phyloP scores from a whole-genome alignment of 2,329 filamentous ascomycete species.

The Furcasterigmium sp. region DNA sequence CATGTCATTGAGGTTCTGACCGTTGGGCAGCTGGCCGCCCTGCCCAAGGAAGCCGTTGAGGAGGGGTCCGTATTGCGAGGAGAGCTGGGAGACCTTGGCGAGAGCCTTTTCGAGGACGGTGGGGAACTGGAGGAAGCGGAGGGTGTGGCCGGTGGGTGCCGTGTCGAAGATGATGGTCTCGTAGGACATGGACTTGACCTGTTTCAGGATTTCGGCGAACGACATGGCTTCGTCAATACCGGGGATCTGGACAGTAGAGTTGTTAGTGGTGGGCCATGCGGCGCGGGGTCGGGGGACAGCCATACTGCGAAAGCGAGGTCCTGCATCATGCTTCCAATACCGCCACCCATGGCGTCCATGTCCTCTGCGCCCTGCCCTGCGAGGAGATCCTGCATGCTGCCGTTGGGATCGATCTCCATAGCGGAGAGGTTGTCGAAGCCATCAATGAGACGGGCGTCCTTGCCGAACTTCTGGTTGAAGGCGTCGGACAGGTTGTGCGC shows the following conservation, averaged over 20 bases:
- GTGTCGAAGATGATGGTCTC: constrained; percentile 99
- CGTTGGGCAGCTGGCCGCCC: constrained; percentile 72
- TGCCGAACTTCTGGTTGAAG: constrained; percentile 98
- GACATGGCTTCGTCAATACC: constrained; percentile 99
- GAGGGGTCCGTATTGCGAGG: constrained; percentile 90
- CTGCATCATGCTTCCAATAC: constrained; percentile 95
- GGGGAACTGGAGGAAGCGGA: constrained; percentile 97
- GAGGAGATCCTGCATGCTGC: constrained; percentile 91
- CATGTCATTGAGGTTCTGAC: constrained; percentile 88
- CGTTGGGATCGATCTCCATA: constrained; percentile 99
- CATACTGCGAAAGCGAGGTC: constrained; percentile 90
- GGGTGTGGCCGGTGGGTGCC: constrained; percentile 93
- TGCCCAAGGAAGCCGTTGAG: constrained; percentile 87
- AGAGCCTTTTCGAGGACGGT: constrained; percentile 97
- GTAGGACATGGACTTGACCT: constrained; percentile 98
- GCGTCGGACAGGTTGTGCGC: constrained; percentile 97
- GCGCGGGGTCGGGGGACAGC: constrained; percentile 13
- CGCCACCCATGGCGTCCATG: constrained; percentile 63
- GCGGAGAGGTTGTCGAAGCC: constrained; percentile 92
- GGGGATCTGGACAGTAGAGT: constrained; percentile 66
- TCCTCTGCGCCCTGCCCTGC: constrained; percentile 62
- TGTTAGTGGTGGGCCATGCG: neutral
- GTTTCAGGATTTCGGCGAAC: constrained; percentile 97
- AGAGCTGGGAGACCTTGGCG: constrained; percentile 93
- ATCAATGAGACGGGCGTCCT: constrained; percentile 88